Percentiles rank a stretch among this genome's conserved stretches.
phyloP scores from a whole-genome alignment of 2,329 filamentous ascomycete species.

The Huntiella decipiens region DNA sequence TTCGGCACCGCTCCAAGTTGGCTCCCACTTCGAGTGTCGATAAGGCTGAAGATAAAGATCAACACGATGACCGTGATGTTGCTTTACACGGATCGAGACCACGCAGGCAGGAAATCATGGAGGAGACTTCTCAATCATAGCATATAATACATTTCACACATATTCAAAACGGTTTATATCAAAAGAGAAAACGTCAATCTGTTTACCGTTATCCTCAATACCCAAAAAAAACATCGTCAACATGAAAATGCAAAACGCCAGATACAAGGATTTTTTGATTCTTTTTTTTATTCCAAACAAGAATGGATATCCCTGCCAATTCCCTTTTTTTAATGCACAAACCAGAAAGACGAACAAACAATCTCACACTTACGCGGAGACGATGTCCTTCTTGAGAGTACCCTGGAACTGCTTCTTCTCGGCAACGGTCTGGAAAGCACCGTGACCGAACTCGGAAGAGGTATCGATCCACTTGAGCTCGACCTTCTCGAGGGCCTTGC shows the following conservation, averaged over 20 bases:
- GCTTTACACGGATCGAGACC: conserved; percentile 7
- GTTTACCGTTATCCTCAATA: too few species aligned
- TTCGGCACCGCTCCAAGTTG: conserved; percentile 35
- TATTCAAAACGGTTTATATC: neutral
- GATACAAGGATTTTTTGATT: conserved; percentile 10
- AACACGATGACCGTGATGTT: conserved; percentile 10
- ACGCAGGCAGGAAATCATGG: too few species aligned
- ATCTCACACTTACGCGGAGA: conserved; percentile 22
- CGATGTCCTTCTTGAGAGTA: conserved; percentile 96
- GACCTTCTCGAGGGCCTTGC: conserved; percentile 95
- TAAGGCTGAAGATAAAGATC: conserved; percentile 6
- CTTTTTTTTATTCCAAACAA: conserved; percentile 2
- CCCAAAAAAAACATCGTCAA: too few species aligned
- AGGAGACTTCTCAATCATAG: neutral
- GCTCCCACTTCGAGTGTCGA: conserved; percentile 25
- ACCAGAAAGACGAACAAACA: too few species aligned
- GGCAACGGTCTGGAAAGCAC: conserved; percentile 93
- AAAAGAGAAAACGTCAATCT: conserved; percentile 1
- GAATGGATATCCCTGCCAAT: neutral
- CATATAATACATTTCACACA: neutral
- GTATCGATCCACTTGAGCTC: conserved; percentile 99
- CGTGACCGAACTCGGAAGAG: conserved; percentile 98
- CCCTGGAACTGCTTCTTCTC: conserved; percentile 98
- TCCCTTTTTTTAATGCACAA: conserved; percentile 7
- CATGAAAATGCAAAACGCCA: conserved; percentile 6